phyloP scores from a whole-genome alignment of 2,329 filamentous ascomycete species.

The Trichophyton rubrum region DNA sequence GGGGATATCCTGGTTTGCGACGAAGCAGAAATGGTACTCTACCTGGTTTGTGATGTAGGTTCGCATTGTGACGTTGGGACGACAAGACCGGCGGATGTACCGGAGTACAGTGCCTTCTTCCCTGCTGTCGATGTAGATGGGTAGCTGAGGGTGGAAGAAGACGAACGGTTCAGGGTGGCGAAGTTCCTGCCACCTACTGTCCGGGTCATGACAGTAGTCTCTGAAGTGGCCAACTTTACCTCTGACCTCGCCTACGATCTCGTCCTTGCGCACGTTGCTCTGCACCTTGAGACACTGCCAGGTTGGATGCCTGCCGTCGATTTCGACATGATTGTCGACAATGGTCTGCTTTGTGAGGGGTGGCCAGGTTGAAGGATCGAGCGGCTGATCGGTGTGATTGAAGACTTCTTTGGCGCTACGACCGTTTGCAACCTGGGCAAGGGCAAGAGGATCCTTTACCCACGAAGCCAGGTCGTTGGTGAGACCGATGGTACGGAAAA shows the following conservation, averaged over 20 bases:
- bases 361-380: conserved; percentile 45
- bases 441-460: conserved; percentile 59
- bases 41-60: conserved; percentile 67
- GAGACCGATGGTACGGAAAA: conserved; percentile 62
- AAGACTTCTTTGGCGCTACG: conserved; percentile 56
- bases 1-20: conserved; percentile 64
- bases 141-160: conserved; percentile 76
- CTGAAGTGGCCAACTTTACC: conserved; percentile 62
- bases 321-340: conserved; percentile 36
- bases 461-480: conserved; percentile 64
- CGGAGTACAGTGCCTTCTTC: conserved; percentile 74
- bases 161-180: conserved; percentile 54
- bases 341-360: conserved; percentile 41
- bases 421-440: conserved; percentile 56
- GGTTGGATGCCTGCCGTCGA: conserved; percentile 48
- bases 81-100: conserved; percentile 85
- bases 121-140: conserved; percentile 85
- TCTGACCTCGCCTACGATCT: conserved; percentile 61
- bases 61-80: conserved; percentile 76
- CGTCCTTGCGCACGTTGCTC: conserved; percentile 38
- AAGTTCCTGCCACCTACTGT: conserved; percentile 56
- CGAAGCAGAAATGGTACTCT: conserved; percentile 85
- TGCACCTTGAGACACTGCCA: conserved; percentile 52
- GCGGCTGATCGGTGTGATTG: conserved; percentile 43
- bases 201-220: conserved; percentile 54